Conservation (phyloP, 2,329 filamentous ascomycete genomes). For the Moelleriella libera region DNA sequence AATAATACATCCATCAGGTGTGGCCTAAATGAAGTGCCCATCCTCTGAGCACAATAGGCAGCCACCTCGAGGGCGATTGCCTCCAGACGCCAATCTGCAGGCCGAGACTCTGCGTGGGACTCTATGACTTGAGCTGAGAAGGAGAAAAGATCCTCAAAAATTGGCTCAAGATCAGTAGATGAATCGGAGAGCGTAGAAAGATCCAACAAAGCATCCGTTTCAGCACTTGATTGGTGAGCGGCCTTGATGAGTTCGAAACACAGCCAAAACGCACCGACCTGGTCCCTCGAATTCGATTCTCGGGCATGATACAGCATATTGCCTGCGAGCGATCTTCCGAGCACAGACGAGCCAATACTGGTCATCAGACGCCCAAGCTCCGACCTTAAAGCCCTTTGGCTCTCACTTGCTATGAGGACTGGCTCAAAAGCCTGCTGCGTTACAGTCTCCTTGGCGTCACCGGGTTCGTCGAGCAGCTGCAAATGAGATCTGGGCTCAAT, state of each 20-base stretch:
- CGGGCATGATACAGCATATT: conserved; percentile 52
- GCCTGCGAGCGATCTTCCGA: conserved; percentile 45
- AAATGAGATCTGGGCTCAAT: conserved; percentile 10
- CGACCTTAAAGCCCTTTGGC: conserved; percentile 46
- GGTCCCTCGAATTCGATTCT: conserved; percentile 39
- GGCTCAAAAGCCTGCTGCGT: conserved; percentile 34
- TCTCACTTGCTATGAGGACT: conserved; percentile 48
- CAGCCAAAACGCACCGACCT: conserved; percentile 68
- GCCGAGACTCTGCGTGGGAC: conserved; percentile 32
- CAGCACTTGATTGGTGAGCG: conserved; percentile 32
- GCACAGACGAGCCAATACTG: conserved; percentile 40
- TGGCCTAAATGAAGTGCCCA: conserved; percentile 55
- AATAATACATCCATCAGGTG: conserved; percentile 89
- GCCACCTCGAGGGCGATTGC: conserved; percentile 72
- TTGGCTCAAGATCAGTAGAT: conserved; percentile 27
- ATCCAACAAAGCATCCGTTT: conserved; percentile 54
- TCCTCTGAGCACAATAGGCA: conserved; percentile 57
- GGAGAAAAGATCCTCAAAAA: conserved; percentile 53
- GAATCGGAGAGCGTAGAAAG: conserved; percentile 22
- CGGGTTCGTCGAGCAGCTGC: conserved; percentile 13
- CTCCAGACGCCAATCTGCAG: conserved; percentile 55
- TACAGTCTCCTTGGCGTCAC: conserved; percentile 5
- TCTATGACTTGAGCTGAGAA: conserved; percentile 51
- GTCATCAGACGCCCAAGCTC: conserved; percentile 44
- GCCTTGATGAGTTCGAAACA: conserved; percentile 57